phyloP scores from a whole-genome alignment of 306 rosid species.

The Boehmeria nivea region DNA sequence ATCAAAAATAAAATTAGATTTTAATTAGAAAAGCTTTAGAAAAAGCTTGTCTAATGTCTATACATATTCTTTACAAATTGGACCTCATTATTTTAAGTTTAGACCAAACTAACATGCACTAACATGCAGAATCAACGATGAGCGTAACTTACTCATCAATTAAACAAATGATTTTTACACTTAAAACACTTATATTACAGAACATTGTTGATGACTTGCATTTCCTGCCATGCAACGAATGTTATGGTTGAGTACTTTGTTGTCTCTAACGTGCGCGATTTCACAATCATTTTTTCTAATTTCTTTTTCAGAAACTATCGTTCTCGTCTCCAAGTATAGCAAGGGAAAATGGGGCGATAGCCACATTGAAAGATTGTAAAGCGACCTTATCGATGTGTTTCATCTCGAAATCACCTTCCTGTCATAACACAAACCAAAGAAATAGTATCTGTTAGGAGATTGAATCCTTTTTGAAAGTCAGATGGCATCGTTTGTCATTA shows the following conservation, averaged over 20 bases:
- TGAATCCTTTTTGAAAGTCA: no score
- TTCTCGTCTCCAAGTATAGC: slow-evolving; percentile 38
- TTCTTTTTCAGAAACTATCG: slow-evolving; percentile 22
- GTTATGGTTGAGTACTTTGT: background rate
- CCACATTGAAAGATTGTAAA: slow-evolving; percentile 42
- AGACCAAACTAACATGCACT: no score
- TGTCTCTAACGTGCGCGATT: background rate
- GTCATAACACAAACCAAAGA: no score
- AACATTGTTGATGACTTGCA: background rate
- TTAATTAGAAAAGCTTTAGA: no score
- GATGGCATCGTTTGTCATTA: no score
- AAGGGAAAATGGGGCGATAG: slow-evolving; percentile 55
- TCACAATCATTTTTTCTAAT: background rate
- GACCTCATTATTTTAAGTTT: no score
- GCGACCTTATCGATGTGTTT: slow-evolving; percentile 44
- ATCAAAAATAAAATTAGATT: no score
- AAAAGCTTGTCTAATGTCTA: no score
- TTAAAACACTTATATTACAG: no score
- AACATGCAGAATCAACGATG: background rate
- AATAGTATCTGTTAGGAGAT: no score
- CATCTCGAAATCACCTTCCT: slow-evolving; percentile 70
- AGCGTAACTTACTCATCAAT: background rate
- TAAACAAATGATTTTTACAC: slow-evolving; percentile 8
- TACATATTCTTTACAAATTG: no score
- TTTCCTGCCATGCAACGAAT: background rate